phyloP scores from a whole-genome alignment of 768 basidiomycete genomes.

The Lanmaoa pseudosensibilis region DNA sequence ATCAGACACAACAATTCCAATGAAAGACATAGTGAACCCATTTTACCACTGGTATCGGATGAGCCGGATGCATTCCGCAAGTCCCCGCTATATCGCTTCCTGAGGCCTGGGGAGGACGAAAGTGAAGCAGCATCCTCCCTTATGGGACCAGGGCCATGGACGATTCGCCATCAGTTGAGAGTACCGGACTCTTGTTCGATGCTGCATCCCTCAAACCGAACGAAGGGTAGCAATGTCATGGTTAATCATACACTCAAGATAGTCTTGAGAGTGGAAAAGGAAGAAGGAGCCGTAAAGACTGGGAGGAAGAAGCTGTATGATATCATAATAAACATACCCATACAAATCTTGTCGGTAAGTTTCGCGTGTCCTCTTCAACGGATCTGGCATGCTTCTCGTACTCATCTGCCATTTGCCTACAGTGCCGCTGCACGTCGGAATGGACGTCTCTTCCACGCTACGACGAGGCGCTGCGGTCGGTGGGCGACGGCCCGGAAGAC shows the following conservation, averaged over 20 bases:
- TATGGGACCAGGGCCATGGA: conserved; percentile 89
- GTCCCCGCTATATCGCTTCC: conserved; percentile 63
- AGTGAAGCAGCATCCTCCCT: conserved; percentile 57
- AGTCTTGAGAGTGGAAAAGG: conserved; percentile 78
- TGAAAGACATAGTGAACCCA: conserved; percentile 53
- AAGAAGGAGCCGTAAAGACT: conserved; percentile 65
- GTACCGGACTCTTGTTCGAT: conserved; percentile 63
- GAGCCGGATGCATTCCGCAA: conserved; percentile 57
- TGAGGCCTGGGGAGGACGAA: conserved; percentile 49
- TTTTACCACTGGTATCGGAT: conserved; percentile 79
- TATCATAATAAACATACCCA: conserved; percentile 80
- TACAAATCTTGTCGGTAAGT: conserved; percentile 85
- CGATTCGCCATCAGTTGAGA: conserved; percentile 63
- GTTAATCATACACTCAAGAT: conserved; percentile 80
- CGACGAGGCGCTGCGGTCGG: conserved; percentile 36
- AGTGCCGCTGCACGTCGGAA: conserved; percentile 83
- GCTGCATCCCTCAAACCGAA: conserved; percentile 75
- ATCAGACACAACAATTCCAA: conserved; percentile 45
- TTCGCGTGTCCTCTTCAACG: background rate
- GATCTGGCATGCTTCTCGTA: background rate
- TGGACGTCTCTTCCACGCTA: conserved; percentile 81
- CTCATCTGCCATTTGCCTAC: background rate
- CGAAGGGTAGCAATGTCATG: conserved; percentile 57
- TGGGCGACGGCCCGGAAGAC: conserved; percentile 3
- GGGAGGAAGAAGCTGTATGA: conserved; percentile 83